These are phyloP conservation scores for Adiantum capillusveneris DNA, from an alignment of 75 land plant genomes.

Conservation along the genomic window DNA sequence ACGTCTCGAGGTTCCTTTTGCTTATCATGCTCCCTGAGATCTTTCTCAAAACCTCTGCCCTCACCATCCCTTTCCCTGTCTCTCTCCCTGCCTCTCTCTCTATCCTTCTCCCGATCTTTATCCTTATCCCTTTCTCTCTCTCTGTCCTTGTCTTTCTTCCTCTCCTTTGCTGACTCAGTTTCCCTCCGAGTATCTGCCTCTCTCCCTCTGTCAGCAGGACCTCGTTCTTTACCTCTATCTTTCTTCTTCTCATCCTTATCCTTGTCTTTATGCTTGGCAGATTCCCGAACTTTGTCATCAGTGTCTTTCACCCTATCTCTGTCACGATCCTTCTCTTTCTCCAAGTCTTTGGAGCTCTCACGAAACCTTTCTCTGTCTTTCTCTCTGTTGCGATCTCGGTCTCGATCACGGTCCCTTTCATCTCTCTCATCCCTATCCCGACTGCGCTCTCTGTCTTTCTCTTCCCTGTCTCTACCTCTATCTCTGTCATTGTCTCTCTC, in stretches of 20 bases:
- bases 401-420: conserved; percentile 3
- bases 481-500: conserved; percentile 25
- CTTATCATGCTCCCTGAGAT: conserved; percentile 51
- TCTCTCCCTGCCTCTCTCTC: background rate
- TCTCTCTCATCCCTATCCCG: conserved; percentile 16
- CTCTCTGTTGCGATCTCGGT: background rate
- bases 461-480: conserved; percentile 28
- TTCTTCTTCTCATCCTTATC: conserved; percentile 1
- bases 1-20: conserved; percentile 7
- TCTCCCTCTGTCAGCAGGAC: too few species aligned
- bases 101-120: conserved; percentile 14
- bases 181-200: too few species aligned
- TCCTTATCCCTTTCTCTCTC: conserved; percentile 14
- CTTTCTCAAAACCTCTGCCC: conserved; percentile 8
- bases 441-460: conserved; percentile 10
- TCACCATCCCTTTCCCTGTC: conserved; percentile 10
- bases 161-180: background rate
- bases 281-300: background rate
- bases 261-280: background rate
- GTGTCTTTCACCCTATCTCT: background rate
- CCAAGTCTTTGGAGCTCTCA: conserved; percentile 5
- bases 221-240: background rate
- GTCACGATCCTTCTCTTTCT: background rate
- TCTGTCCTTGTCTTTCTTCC: conserved; percentile 3
- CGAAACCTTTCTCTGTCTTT: conserved; percentile 9